phyloP scores from a whole-genome alignment of 2,329 filamentous ascomycete genomes.

The Cercospora citrullina region DNA sequence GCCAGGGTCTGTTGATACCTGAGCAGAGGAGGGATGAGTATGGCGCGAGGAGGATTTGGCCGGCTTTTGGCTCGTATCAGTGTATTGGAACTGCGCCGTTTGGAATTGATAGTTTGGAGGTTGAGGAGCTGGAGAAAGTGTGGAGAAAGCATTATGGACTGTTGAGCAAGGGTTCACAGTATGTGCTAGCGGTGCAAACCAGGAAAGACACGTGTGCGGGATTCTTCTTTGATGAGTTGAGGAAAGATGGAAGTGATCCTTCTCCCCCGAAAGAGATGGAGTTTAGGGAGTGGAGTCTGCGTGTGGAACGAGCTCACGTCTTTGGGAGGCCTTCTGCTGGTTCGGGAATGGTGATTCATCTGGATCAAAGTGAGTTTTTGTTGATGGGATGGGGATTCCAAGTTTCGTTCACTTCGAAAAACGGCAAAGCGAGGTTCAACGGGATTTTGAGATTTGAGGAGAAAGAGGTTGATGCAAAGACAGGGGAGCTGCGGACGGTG shows the following conservation, averaged over 20 bases:
- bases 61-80: conserved; percentile 45
- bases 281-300: conserved; percentile 43
- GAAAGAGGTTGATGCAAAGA: conserved; percentile 41
- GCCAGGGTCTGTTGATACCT: no score
- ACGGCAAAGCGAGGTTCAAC: conserved; percentile 42
- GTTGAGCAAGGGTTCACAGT: conserved; percentile 38
- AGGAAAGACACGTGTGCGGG: conserved; percentile 40
- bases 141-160: conserved; percentile 47
- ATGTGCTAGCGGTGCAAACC: conserved; percentile 46
- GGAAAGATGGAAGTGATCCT: conserved; percentile 34
- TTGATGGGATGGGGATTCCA: conserved; percentile 51
- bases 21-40: conserved; percentile 21
- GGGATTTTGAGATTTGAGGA: conserved; percentile 48
- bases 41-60: conserved; percentile 47
- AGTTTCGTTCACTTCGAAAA: conserved; percentile 38
- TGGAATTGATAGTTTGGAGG: conserved; percentile 46
- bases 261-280: conserved; percentile 35
- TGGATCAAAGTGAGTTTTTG: conserved; percentile 44
- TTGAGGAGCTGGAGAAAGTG: conserved; percentile 33
- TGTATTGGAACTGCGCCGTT: conserved; percentile 46
- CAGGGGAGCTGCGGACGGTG: conserved; percentile 41
- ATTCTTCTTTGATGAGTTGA: conserved; percentile 48
- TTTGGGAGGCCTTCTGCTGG: conserved; percentile 48
- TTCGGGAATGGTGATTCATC: conserved; percentile 48
- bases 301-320: conserved; percentile 48